phyloP scores from a whole-genome alignment of 306 rosid genomes.

The Morella rubra region DNA sequence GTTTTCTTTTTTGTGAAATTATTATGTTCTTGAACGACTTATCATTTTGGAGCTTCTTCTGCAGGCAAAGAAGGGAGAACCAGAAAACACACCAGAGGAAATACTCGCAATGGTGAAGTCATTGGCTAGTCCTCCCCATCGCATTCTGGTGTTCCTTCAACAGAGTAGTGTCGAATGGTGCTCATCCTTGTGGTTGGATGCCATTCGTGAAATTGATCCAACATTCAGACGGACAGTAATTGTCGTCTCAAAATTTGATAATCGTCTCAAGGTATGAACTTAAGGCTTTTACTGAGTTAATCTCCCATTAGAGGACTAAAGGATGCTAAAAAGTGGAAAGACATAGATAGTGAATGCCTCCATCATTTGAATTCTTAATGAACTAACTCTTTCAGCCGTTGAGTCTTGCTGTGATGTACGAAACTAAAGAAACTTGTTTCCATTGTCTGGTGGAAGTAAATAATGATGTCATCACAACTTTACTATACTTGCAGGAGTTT shows the following conservation, averaged over 20 bases:
- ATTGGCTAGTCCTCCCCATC: slow-evolving; percentile 89
- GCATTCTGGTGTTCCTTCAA: slow-evolving; percentile 88
- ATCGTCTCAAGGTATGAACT: slow-evolving; percentile 81
- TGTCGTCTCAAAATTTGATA: slow-evolving; percentile 95
- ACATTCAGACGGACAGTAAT: slow-evolving; percentile 71
- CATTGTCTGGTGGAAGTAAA: not conserved
- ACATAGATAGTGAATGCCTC: not conserved
- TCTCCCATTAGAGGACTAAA: not conserved
- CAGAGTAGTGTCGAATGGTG: slow-evolving; percentile 99
- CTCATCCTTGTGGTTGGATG: slow-evolving; percentile 90
- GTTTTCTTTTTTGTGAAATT: slow-evolving; percentile 7
- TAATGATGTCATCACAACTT: not conserved
- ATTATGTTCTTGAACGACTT: not conserved
- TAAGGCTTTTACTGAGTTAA: not conserved
- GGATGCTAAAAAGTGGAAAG: too few relatives aligned
- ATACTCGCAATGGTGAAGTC: slow-evolving; percentile 95
- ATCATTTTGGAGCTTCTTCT: slow-evolving; percentile 12
- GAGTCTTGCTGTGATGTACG: not conserved
- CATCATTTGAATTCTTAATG: not conserved
- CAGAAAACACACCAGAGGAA: slow-evolving; percentile 87
- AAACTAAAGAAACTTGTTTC: not conserved
- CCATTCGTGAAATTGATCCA: slow-evolving; percentile 89
- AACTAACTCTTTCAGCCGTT: not conserved
- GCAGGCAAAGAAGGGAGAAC: slow-evolving; percentile 98
- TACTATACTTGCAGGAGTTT: slow-evolving; percentile 63